Evolutionary conservation across 768 basidiomycete genomes (phyloP), one percentile per base, ranked within the genome.

Genomic region (Daedaleopsis nitida): DNA sequence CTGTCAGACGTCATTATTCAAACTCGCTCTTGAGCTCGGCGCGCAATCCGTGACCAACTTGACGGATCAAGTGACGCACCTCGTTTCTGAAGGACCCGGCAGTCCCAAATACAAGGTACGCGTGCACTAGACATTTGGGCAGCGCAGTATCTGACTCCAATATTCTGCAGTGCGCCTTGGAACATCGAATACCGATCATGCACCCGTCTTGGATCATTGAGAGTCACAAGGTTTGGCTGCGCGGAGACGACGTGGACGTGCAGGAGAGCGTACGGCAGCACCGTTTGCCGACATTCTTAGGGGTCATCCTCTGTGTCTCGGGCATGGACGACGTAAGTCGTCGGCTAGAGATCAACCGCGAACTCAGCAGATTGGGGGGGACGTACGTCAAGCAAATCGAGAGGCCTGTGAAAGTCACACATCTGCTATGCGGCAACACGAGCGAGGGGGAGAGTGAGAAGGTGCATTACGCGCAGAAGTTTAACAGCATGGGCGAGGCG

Each of bases 51-150:
- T 84, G 16, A 82, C 75, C 35, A 88, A 91, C 52, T 87, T 96
- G 63, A 98, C 94, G 0, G 89, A 93, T 70, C 79, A 80, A 49
- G 89, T 92, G n/a, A 96, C 94, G 0, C 94, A 96, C 77, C 81
- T 98, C 21, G 80, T 98, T 44, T 92, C 94, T 0, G 76, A 74
- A n/a, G 80, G 79, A n/a, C 87, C 91, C 68, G 91, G 91, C 3
- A 87, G 93, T 21, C 83, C 88, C 13, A 98, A 98, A 69, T 96
- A 97, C 71, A 77, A 71, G 73, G 94, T 91, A 58, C 12, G 64
- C 49, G 1, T 16, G 5, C 13, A 12, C 1, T n/a, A 23, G 11
- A 23, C 14, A 8, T 32, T 9, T 23, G 7, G 24, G 14, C 35
- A 42, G 3, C 21, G 6, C 5, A 38, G 7, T 3, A 1, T 12